phyloP scores from a whole-genome alignment of 345 rosid genomes.

The Aquilaria malaccensis region DNA sequence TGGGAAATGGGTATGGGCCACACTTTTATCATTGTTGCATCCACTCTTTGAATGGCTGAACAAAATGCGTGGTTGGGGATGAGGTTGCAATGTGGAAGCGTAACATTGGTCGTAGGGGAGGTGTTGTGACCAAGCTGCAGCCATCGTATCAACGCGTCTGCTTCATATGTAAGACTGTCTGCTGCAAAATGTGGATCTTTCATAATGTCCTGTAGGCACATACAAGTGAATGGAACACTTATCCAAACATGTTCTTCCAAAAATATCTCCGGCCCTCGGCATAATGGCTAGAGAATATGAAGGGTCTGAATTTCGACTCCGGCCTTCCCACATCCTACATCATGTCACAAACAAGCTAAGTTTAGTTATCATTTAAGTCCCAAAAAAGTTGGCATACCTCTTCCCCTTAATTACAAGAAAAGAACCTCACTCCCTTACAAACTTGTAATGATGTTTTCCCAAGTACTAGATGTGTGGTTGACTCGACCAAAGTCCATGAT shows the following conservation, averaged over 20 bases:
- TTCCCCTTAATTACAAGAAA: too few relatives aligned
- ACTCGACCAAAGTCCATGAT: background rate
- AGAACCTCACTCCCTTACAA: too few relatives aligned
- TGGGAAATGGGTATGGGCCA: too few relatives aligned
- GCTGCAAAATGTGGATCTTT: slow-evolving; percentile 76
- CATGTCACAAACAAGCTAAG: too few relatives aligned
- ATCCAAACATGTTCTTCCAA: background rate
- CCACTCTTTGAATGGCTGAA: slow-evolving; percentile 66
- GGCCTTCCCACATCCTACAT: too few relatives aligned
- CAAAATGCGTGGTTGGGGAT: slow-evolving; percentile 66
- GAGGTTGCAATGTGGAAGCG: slow-evolving; percentile 44
- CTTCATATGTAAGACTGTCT: slow-evolving; percentile 75
- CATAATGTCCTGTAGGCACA: slow-evolving; percentile 63
- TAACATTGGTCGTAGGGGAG: slow-evolving; percentile 58
- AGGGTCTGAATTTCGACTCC: background rate
- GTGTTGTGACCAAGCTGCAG: slow-evolving; percentile 54
- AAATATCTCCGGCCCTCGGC: too few relatives aligned
- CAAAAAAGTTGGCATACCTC: too few relatives aligned
- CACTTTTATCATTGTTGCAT: slow-evolving; percentile 20
- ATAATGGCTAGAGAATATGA: too few relatives aligned
- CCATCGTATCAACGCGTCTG: slow-evolving; percentile 60
- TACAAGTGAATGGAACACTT: background rate
- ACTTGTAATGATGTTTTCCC: too few relatives aligned
- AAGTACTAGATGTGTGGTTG: background rate
- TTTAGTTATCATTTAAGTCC: too few relatives aligned